A percentile compares a stretch with the other conserved stretches of the same genome.
Evolutionary conservation across 2,329 filamentous ascomycete species (phyloP).

Genomic region (Fusarium stilboides): DNA sequence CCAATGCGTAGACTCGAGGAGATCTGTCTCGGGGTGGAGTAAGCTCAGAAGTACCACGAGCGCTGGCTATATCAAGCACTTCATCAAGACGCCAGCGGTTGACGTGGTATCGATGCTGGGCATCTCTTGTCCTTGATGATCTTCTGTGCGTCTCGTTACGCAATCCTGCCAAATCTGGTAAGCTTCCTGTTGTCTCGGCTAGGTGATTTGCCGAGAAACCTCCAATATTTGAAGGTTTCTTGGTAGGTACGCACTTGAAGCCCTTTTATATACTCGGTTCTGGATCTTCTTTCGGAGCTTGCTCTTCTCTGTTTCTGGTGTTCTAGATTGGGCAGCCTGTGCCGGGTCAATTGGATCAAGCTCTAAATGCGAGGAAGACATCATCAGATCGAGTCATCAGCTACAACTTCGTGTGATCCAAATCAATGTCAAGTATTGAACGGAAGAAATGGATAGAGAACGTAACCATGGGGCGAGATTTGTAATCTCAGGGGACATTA

Average conservation of each 20-base stretch:
- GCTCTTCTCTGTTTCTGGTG: fast-evolving
- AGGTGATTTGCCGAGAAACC: fast-evolving
- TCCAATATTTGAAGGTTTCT: no score
- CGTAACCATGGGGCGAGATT: neutral
- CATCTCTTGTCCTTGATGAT: neutral
- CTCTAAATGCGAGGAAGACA: neutral
- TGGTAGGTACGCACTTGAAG: neutral
- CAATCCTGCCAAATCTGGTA: neutral
- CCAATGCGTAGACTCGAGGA: fast-evolving
- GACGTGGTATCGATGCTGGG: neutral
- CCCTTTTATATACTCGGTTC: slow-evolving; percentile 7
- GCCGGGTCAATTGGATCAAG: no score
- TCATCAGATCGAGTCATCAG: neutral
- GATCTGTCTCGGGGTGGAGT: fast-evolving
- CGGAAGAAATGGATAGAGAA: no score
- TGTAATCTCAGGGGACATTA: neutral
- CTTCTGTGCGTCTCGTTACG: neutral
- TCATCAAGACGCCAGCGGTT: slow-evolving; percentile 4
- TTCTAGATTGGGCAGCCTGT: neutral
- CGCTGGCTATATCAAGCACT: fast-evolving
- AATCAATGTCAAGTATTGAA: neutral
- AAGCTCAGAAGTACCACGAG: fast-evolving
- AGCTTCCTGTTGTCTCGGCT: neutral
- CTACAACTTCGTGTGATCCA: fast-evolving
- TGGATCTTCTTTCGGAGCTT: neutral